Conservation (phyloP, 2,329 filamentous ascomycete species). For the Xylaria sp. region DNA sequence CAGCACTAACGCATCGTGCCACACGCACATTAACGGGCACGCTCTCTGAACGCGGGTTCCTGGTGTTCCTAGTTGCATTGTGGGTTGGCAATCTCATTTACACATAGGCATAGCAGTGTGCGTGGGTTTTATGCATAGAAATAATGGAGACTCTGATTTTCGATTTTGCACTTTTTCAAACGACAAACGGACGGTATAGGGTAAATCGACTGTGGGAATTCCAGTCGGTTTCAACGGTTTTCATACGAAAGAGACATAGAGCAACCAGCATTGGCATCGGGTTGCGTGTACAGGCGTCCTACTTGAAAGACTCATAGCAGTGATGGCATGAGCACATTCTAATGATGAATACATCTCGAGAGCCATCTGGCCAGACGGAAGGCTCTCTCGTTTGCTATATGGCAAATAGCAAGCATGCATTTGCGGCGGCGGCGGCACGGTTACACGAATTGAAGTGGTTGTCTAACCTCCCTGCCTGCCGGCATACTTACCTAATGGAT, state of each 20-base stretch:
- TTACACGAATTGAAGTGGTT: constrained; percentile 3
- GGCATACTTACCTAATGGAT: constrained; percentile 27
- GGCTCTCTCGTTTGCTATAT: constrained; percentile 10
- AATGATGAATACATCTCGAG: constrained; percentile 35
- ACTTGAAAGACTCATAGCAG: constrained; percentile 33
- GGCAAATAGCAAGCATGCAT: constrained; percentile 14
- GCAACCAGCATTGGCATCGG: constrained; percentile 33
- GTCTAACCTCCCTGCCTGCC: constrained; percentile 12
- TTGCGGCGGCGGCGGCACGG: not conserved
- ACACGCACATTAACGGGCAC: constrained; percentile 39
- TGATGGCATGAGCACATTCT: constrained; percentile 35
- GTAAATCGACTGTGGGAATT: constrained; percentile 39
- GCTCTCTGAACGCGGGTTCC: constrained; percentile 35
- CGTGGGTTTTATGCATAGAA: constrained; percentile 37
- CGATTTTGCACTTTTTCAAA: constrained; percentile 30
- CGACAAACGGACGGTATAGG: constrained; percentile 36
- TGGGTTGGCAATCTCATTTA: constrained; percentile 44
- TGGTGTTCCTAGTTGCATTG: constrained; percentile 37
- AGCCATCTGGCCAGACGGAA: not conserved
- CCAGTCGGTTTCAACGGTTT: constrained; percentile 38
- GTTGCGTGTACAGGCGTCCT: constrained; percentile 33
- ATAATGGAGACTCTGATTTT: constrained; percentile 39
- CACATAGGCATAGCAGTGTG: constrained; percentile 39
- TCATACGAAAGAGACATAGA: constrained; percentile 37
- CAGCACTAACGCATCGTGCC: constrained; percentile 39